These are phyloP conservation scores for Hymenotorrendiella dingleyae DNA, from an alignment of 2,329 filamentous ascomycete genomes.

Conservation along the genomic window DNA sequence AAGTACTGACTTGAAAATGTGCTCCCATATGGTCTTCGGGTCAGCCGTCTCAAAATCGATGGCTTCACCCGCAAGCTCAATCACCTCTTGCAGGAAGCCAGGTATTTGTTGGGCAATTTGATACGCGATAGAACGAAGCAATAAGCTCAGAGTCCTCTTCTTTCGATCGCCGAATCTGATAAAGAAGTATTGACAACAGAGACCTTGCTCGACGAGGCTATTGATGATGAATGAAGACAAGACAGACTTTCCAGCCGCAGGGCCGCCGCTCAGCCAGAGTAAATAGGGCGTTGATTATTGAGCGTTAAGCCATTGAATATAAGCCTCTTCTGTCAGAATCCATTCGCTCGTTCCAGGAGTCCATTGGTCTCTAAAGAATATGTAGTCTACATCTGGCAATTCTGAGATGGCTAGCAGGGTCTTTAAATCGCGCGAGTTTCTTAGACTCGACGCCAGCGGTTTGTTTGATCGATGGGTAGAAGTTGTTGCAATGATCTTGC, in stretches of 20 bases:
- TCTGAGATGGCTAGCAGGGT: not conserved
- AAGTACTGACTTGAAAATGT: slow-evolving; percentile 11
- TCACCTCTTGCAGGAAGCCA: not conserved
- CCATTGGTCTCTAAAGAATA: not conserved
- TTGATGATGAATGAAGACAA: slow-evolving; percentile 27
- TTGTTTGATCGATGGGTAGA: too few relatives aligned
- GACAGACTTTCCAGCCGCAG: slow-evolving; percentile 32
- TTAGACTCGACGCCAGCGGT: too few relatives aligned
- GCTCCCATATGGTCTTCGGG: slow-evolving; percentile 12
- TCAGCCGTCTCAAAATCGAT: slow-evolving; percentile 10
- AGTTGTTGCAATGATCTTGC: not conserved
- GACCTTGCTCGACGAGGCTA: slow-evolving; percentile 13
- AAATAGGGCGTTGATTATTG: slow-evolving; percentile 6
- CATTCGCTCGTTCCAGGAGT: not conserved
- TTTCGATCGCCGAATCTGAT: slow-evolving; percentile 26
- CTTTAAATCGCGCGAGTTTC: too few relatives aligned
- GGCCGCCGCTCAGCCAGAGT: slow-evolving; percentile 27
- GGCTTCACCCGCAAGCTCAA: slow-evolving; percentile 9
- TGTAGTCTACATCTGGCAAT: not conserved
- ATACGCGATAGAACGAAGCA: slow-evolving; percentile 25
- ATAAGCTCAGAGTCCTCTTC: slow-evolving; percentile 19
- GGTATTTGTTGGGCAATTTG: slow-evolving; percentile 22
- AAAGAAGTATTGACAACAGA: slow-evolving; percentile 27
- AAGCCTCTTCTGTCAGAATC: not conserved
- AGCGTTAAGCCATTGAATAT: not conserved